Evolutionary conservation across 495 filamentous ascomycete species (phyloP).

Genomic region (Cairneyella variabilis): DNA sequence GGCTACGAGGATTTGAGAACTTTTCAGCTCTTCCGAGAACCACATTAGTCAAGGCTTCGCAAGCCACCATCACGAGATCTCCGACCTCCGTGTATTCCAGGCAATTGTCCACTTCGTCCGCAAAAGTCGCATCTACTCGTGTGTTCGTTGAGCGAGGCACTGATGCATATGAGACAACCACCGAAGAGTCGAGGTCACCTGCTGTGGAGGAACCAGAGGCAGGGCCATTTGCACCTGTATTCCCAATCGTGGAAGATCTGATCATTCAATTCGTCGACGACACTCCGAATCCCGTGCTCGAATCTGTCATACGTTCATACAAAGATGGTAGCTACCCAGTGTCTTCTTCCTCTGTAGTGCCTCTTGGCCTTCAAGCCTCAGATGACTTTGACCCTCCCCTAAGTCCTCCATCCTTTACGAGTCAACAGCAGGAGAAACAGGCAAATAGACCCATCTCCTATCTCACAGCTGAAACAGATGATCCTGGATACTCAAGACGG

Average conservation of each 20-base stretch:
- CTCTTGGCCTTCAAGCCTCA: neutral
- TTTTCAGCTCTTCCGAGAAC: slow-evolving; percentile 9
- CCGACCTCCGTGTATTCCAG: neutral
- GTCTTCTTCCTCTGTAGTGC: neutral
- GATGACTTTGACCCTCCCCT: neutral
- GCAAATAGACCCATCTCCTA: neutral
- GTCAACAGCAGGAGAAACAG: neutral
- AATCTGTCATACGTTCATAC: slow-evolving; percentile 22
- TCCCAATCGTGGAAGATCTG: slow-evolving; percentile 24
- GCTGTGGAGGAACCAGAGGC: neutral
- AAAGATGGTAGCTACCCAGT: slow-evolving; percentile 20
- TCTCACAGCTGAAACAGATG: slow-evolving; percentile 9
- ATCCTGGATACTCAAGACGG: neutral
- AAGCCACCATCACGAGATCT: slow-evolving; percentile 20
- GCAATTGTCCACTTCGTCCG: slow-evolving; percentile 4
- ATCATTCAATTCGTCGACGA: slow-evolving; percentile 19
- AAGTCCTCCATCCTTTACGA: neutral
- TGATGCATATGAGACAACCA: slow-evolving; percentile 5
- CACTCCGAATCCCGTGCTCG: slow-evolving; percentile 13
- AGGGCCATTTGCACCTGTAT: slow-evolving; percentile 18
- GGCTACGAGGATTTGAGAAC: neutral
- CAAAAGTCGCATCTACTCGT: neutral
- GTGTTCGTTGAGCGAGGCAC: slow-evolving; percentile 19
- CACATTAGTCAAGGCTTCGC: slow-evolving; percentile 17
- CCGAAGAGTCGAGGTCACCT: neutral